Conservation (phyloP, 352 stramenopile genomes). For the Globisporangium abappressorium region DNA sequence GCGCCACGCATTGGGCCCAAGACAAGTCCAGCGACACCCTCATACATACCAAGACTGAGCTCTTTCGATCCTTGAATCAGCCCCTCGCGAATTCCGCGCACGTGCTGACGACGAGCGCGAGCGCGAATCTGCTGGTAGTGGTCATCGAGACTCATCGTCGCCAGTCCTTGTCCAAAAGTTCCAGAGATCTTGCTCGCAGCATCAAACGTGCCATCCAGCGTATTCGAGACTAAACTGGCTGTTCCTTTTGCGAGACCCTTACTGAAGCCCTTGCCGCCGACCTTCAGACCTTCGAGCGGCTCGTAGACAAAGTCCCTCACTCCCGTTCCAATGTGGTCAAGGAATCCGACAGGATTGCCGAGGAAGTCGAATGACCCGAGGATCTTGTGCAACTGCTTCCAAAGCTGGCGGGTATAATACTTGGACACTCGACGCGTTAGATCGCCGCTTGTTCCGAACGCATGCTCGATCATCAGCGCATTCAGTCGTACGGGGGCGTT, state of each 20-base stretch:
- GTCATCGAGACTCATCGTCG: conserved; percentile 83
- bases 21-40: conserved; percentile 80
- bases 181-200: conserved; percentile 87
- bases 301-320: conserved; percentile 97
- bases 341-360: conserved; percentile 83
- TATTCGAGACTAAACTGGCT: conserved; percentile 85
- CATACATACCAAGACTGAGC: conserved; percentile 79
- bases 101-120: conserved; percentile 69
- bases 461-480: conserved; percentile 87
- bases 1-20: conserved; percentile 80
- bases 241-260: conserved; percentile 85
- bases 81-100: conserved; percentile 76
- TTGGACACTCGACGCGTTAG: conserved; percentile 82
- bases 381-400: conserved; percentile 89
- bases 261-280: conserved; percentile 83
- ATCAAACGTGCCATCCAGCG: conserved; percentile 84
- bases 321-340: conserved; percentile 94
- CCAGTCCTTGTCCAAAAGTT: conserved; percentile 84
- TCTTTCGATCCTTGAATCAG: conserved; percentile 84
- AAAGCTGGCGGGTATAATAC: conserved; percentile 87
- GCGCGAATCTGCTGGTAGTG: conserved; percentile 86
- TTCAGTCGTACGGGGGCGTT: conserved; percentile 84
- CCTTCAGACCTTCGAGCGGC: conserved; percentile 90
- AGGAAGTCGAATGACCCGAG: conserved; percentile 88
- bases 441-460: conserved; percentile 85